Evolutionary conservation across 2,329 filamentous ascomycete genomes (phyloP).

Genomic region (Pseudocercospora vitis): DNA sequence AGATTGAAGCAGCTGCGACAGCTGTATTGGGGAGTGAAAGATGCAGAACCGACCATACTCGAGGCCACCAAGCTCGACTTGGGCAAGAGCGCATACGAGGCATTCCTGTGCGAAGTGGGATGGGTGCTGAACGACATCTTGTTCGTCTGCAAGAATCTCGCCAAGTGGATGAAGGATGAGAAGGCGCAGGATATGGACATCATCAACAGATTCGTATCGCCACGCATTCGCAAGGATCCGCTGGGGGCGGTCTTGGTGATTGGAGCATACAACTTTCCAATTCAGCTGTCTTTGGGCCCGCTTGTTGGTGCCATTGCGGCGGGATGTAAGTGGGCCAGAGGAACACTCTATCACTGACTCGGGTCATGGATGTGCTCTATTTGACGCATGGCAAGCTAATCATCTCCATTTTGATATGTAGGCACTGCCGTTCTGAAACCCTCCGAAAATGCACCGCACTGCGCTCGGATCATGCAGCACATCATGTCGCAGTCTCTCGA

Average conservation of each 20-base stretch:
- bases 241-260: constrained; percentile 81
- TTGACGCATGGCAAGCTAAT: not conserved
- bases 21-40: constrained; percentile 88
- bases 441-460: constrained; percentile 73
- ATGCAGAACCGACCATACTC: constrained; percentile 70
- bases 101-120: constrained; percentile 70
- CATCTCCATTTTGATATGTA: not conserved
- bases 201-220: constrained; percentile 66
- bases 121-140: constrained; percentile 81
- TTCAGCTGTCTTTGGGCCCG: constrained; percentile 76
- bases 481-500: constrained; percentile 77
- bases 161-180: constrained; percentile 82
- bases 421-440: constrained; percentile 82
- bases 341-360: not conserved
- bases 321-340: constrained; percentile 58
- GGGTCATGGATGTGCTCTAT: not conserved
- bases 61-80: constrained; percentile 78
- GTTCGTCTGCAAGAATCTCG: constrained; percentile 73
- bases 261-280: constrained; percentile 87
- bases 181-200: constrained; percentile 67
- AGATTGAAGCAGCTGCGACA: constrained; percentile 83
- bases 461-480: constrained; percentile 78
- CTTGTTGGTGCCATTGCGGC: constrained; percentile 87
- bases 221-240: constrained; percentile 82
- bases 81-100: constrained; percentile 74